Percentiles rank a stretch among this genome's conserved stretches.
phyloP scores from a whole-genome alignment of 495 filamentous ascomycete genomes.

The Lepraria neglecta region DNA sequence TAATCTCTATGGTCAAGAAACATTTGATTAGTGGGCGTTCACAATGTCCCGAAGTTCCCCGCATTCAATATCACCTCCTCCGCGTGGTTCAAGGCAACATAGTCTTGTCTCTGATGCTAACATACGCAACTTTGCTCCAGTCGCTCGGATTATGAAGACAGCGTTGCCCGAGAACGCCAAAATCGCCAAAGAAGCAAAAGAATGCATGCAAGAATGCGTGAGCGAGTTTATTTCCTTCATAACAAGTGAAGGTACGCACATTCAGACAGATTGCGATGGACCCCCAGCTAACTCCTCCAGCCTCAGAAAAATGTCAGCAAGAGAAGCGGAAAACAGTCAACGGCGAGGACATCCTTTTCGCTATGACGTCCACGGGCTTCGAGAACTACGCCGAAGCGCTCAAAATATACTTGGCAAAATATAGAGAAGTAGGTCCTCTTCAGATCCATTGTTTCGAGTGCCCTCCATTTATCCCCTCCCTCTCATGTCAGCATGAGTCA shows the following conservation, averaged over 20 bases:
- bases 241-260: slow-evolving; percentile 81
- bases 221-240: slow-evolving; percentile 99
- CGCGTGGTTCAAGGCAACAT: slow-evolving; percentile 30
- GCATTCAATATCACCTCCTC: slow-evolving; percentile 38
- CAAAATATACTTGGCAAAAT: slow-evolving; percentile 96
- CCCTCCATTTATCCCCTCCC: not conserved
- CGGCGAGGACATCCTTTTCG: slow-evolving; percentile 95
- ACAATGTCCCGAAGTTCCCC: slow-evolving; percentile 41
- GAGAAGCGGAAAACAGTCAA: slow-evolving; percentile 99
- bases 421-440: slow-evolving; percentile 78
- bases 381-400: slow-evolving; percentile 98
- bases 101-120: slow-evolving; percentile 65
- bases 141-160: slow-evolving; percentile 97
- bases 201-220: slow-evolving; percentile 99
- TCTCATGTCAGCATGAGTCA: not conserved
- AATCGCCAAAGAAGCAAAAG: slow-evolving; percentile 98
- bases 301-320: slow-evolving; percentile 98
- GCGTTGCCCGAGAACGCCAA: slow-evolving; percentile 97
- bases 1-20: slow-evolving; percentile 34
- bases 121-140: slow-evolving; percentile 82
- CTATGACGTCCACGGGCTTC: slow-evolving; percentile 97
- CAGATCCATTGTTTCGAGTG: slow-evolving; percentile 26
- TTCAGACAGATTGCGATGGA: slow-evolving; percentile 17
- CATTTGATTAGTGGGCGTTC: slow-evolving; percentile 34
- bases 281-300: slow-evolving; percentile 46